A percentile compares a stretch with the other conserved stretches of the same genome.
Conservation (phyloP, 495 filamentous ascomycete genomes). For the Talaromyces proteolyticus region DNA sequence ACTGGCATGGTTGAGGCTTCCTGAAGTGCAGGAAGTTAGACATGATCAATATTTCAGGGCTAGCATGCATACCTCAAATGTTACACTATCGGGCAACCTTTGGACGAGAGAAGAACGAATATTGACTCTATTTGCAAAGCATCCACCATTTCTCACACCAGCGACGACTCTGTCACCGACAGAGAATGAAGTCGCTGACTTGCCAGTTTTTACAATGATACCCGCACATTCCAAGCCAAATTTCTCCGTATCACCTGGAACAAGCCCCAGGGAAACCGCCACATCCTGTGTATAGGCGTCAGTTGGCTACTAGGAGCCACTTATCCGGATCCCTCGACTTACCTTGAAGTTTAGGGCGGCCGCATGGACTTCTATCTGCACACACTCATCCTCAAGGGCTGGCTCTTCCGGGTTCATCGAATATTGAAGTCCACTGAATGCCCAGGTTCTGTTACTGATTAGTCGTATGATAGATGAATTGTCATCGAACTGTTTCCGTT, state of each 20-base stretch:
- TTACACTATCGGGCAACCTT: neutral
- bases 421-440: neutral
- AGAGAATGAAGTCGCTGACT: neutral
- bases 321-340: neutral
- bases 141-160: neutral
- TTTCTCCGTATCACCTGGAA: neutral
- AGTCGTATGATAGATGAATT: neutral
- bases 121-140: neutral
- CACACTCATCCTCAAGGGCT: neutral
- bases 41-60: neutral
- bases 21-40: conserved; percentile 11
- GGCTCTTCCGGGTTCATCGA: neutral
- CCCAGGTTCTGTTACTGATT: neutral
- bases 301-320: neutral
- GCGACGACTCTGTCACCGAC: neutral
- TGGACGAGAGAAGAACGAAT: neutral
- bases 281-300: neutral
- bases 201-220: neutral
- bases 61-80: neutral
- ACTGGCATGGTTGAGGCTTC: conserved; percentile 38
- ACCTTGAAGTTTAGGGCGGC: neutral
- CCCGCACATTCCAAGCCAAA: neutral
- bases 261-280: neutral
- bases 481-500: neutral
- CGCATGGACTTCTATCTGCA: neutral